Evolutionary conservation across 805 yeast genomes (phyloP), one percentile per base, ranked within the genome.

Genomic region (Barnettozyma populi): DNA sequence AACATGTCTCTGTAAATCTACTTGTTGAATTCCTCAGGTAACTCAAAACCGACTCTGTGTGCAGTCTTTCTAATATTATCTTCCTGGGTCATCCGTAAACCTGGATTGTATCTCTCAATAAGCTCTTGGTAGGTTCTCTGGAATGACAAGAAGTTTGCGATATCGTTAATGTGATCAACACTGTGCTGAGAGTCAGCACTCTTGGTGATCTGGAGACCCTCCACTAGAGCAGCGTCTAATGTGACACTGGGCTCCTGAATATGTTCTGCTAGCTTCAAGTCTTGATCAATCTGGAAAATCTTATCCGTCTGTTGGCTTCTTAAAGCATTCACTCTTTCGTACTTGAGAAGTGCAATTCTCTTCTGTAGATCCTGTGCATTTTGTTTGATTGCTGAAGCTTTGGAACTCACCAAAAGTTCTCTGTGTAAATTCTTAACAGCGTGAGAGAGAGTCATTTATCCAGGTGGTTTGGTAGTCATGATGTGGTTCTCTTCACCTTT

Each of bases 61-160:
- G 98, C 99, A 1, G 96, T 85, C 61, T 76, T 78, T 57, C 81
- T 73, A 24, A 92, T 82, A 47, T 84, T 81, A 51, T 92, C 97
- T 44, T 76, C 77, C 59, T 86, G 95, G 23, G 81, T 76, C 80
- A 85, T 78, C 23, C 79, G 79, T 51, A 84, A 71, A 2, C 96
- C 94, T 3, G 95, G 92, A 59, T 90, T 88, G 66, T 92, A 94
- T 55, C 95, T 75, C 55, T 86, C 94, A 39, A 90, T 71, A 42
- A 92, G 72, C 54, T 83, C 90, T 51, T 79, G 80, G 67, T 89
- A 92, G 11, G 73, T 79, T 53, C 94, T 73, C 65, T 92, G 97
- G 52, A 83, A 79, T 44, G 73, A 71, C 45, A 92, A 68, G 61
- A 79, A 92, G 9, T 73, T 68, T 5, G 78, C 69, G 13, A 86